These are phyloP conservation scores for Podaxis mareebaensis DNA, from an alignment of 768 basidiomycete species.

Conservation along the genomic window DNA sequence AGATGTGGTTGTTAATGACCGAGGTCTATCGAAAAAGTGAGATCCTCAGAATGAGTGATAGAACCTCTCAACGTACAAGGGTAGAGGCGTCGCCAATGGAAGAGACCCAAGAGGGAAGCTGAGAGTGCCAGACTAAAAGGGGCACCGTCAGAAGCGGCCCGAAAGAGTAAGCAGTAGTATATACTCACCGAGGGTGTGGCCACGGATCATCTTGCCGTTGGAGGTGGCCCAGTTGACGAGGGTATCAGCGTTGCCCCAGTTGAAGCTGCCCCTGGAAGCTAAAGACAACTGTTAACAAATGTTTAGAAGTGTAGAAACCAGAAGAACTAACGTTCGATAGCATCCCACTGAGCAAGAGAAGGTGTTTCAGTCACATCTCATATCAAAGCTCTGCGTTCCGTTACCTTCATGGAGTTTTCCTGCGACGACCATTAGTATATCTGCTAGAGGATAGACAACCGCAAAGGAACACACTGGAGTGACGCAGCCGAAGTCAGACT, in stretches of 20 bases:
- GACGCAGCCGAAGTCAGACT: conserved; percentile 40
- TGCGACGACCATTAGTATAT: background rate
- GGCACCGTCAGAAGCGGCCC: background rate
- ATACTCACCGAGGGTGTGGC: conserved; percentile 37
- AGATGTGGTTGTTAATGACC: conserved; percentile 49
- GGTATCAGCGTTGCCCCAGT: conserved; percentile 27
- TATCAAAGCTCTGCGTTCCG: background rate
- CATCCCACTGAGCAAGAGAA: conserved; percentile 34
- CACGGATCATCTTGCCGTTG: conserved; percentile 41
- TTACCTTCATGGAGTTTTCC: conserved; percentile 47
- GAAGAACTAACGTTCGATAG: conserved; percentile 33
- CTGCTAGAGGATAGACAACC: background rate
- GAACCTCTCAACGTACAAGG: conserved; percentile 26
- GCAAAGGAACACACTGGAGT: conserved; percentile 30
- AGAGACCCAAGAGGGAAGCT: conserved; percentile 45
- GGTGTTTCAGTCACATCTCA: background rate
- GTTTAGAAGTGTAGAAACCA: background rate
- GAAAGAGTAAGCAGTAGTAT: background rate
- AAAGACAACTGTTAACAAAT: background rate
- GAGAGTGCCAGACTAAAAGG: conserved; percentile 30
- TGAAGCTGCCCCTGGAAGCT: conserved; percentile 33
- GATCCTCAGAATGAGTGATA: background rate
- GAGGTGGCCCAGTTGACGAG: conserved; percentile 41
- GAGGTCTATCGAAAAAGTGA: conserved; percentile 29
- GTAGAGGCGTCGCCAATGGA: conserved; percentile 37